A percentile compares a stretch with the other conserved stretches of the same genome.
Evolutionary conservation across 2,329 filamentous ascomycete species (phyloP).

Genomic region (Onygenales sp.): DNA sequence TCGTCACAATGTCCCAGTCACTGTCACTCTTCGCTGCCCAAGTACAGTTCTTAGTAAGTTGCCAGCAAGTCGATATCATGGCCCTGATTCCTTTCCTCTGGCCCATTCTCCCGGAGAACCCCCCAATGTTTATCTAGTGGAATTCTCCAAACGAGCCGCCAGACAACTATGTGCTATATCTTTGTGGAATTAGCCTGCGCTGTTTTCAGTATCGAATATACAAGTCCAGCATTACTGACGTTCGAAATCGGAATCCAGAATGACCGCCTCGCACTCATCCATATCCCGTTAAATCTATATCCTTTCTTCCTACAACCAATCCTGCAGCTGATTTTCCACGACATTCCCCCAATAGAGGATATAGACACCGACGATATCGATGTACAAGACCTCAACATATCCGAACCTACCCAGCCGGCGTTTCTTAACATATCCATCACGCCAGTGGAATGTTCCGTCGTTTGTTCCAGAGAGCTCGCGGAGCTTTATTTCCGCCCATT

Average conservation of each 20-base stretch:
- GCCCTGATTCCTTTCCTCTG: neutral
- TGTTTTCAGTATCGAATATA: neutral
- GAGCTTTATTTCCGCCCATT: slow-evolving; percentile 65
- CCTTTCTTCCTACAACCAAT: slow-evolving; percentile 75
- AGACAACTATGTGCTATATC: neutral
- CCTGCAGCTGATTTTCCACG: slow-evolving; percentile 69
- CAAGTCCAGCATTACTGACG: slow-evolving; percentile 2
- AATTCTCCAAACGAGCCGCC: neutral
- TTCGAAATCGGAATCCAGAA: slow-evolving; percentile 49
- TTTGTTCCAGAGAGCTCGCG: slow-evolving; percentile 70
- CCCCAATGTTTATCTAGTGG: neutral
- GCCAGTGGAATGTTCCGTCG: slow-evolving; percentile 83
- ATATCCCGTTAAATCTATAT: slow-evolving; percentile 75
- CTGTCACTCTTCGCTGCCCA: slow-evolving; percentile 8
- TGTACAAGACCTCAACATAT: slow-evolving; percentile 22
- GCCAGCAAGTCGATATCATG: neutral
- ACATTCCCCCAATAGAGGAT: slow-evolving; percentile 25
- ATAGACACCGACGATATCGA: slow-evolving; percentile 29
- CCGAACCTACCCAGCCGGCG: slow-evolving; percentile 50
- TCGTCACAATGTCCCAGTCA: slow-evolving; percentile 1
- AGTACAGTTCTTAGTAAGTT: slow-evolving; percentile 10
- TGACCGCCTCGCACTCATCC: slow-evolving; percentile 76
- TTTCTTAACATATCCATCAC: slow-evolving; percentile 94
- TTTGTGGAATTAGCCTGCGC: neutral
- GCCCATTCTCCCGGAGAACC: neutral